Conservation (phyloP, 2,329 filamentous ascomycete genomes). For the Orbilia brochopaga region DNA sequence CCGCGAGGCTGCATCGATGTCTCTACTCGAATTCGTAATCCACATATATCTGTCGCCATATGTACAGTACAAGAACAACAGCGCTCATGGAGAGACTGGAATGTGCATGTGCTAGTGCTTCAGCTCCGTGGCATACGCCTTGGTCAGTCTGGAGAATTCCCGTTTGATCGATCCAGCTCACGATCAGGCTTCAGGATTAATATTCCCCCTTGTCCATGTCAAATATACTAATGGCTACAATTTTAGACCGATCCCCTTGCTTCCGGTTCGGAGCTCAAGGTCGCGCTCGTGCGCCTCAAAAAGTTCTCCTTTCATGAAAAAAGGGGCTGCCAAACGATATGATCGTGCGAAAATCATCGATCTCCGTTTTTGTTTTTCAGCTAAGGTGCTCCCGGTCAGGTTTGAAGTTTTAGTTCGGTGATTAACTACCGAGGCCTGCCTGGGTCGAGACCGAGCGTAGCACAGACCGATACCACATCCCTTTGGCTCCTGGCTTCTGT, state of each 20-base stretch:
- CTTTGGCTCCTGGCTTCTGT: not conserved
- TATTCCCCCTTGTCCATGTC: not conserved
- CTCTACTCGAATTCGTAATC: not conserved
- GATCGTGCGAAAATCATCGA: constrained; percentile 2
- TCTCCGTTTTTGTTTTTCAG: not conserved
- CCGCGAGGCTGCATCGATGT: no score
- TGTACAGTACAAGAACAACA: no score
- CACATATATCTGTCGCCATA: no score
- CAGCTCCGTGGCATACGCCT: not conserved
- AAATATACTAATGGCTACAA: not conserved
- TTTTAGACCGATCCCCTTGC: not conserved
- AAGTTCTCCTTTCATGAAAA: not conserved
- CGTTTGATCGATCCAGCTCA: not conserved
- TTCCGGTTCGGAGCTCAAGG: constrained; percentile 6
- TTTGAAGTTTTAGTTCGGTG: not conserved
- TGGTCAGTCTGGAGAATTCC: not conserved
- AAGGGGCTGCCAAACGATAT: not conserved
- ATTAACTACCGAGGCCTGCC: constrained; percentile 3
- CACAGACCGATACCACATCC: constrained; percentile 7
- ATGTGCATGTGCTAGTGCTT: not conserved
- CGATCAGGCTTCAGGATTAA: not conserved
- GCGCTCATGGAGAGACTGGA: not conserved
- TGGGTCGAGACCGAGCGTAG: constrained; percentile 4
- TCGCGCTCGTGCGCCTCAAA: not conserved
- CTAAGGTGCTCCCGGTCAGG: not conserved